Evolutionary conservation across 1,284 basidiomycete species (phyloP).

Genomic region (Puccinia polysora): DNA sequence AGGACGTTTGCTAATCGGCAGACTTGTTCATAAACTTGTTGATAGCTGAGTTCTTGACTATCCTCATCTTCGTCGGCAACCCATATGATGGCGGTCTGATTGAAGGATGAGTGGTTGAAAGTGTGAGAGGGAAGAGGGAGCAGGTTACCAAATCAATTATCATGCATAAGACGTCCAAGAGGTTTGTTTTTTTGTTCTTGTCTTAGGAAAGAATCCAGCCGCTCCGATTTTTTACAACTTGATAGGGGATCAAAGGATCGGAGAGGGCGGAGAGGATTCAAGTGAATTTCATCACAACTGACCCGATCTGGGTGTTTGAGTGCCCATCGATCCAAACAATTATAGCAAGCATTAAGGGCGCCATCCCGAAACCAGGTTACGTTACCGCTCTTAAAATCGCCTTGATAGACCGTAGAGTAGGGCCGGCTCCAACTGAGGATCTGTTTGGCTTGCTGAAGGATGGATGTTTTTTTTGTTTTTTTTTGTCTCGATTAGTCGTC

Average conservation of each 20-base stretch:
- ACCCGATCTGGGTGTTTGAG: constrained; percentile 86
- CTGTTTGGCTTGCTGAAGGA: constrained; percentile 66
- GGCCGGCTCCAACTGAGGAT: constrained; percentile 83
- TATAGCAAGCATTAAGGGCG: constrained; percentile 71
- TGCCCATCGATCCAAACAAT: constrained; percentile 94
- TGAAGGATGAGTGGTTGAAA: too few species aligned
- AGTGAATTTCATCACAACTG: constrained; percentile 44
- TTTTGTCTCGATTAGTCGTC: too few species aligned
- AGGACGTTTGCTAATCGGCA: constrained; percentile 87
- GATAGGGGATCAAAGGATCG: too few species aligned
- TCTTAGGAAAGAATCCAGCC: background rate
- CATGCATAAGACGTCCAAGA: too few species aligned
- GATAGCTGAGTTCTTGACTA: constrained; percentile 71
- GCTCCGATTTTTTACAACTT: constrained; percentile 3
- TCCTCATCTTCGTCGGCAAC: constrained; percentile 92
- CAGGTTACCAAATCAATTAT: too few species aligned
- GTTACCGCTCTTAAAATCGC: constrained; percentile 79
- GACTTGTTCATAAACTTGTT: constrained; percentile 82
- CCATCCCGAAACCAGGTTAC: constrained; percentile 76
- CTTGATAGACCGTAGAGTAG: constrained; percentile 81
- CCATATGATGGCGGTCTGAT: constrained; percentile 86
- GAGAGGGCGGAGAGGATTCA: constrained; percentile 16
- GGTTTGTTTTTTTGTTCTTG: background rate
- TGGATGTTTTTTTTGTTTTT: too few species aligned
- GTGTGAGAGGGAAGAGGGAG: too few species aligned